Conservation (phyloP, 371 early-diverging fungal species). For the Mortierella sp. region DNA sequence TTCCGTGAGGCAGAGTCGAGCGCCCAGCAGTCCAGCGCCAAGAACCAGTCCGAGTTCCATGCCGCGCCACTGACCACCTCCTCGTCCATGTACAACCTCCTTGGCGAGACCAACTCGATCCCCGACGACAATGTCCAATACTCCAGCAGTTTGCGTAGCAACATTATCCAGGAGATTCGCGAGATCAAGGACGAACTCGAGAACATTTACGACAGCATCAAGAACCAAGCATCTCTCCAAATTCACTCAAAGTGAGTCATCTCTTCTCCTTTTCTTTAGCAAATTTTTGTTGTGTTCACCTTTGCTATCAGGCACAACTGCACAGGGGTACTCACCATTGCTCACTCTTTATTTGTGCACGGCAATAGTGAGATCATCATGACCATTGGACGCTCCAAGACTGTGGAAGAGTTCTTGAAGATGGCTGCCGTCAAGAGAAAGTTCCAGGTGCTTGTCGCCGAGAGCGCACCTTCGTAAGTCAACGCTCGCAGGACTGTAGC, state of each 20-base stretch:
- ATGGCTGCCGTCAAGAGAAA: conserved; percentile 88
- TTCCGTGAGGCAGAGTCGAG: conserved; percentile 51
- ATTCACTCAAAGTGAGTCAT: conserved; percentile 60
- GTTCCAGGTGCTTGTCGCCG: conserved; percentile 96
- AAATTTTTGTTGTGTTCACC: conserved; percentile 7
- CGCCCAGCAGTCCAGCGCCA: conserved; percentile 22
- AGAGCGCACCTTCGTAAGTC: conserved; percentile 87
- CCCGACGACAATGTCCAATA: conserved; percentile 28
- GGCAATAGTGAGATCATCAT: conserved; percentile 88
- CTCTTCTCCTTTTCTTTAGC: not conserved
- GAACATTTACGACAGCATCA: conserved; percentile 55
- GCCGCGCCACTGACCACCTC: conserved; percentile 55
- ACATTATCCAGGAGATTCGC: conserved; percentile 86
- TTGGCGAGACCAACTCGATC: conserved; percentile 63
- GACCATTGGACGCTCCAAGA: conserved; percentile 91
- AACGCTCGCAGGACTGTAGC: conserved; percentile 41
- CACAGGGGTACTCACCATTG: not conserved
- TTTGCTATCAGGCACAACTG: not conserved
- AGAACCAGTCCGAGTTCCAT: conserved; percentile 29
- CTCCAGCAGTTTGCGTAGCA: conserved; percentile 68
- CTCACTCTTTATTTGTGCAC: too few species aligned
- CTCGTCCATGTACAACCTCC: conserved; percentile 75
- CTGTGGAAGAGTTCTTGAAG: conserved; percentile 91
- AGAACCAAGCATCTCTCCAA: conserved; percentile 55
- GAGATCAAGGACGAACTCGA: conserved; percentile 66